Base-by-base conservation (phyloP, 2,329 filamentous ascomycete genomes). In the Davidsoniella eucalypti region DNA sequence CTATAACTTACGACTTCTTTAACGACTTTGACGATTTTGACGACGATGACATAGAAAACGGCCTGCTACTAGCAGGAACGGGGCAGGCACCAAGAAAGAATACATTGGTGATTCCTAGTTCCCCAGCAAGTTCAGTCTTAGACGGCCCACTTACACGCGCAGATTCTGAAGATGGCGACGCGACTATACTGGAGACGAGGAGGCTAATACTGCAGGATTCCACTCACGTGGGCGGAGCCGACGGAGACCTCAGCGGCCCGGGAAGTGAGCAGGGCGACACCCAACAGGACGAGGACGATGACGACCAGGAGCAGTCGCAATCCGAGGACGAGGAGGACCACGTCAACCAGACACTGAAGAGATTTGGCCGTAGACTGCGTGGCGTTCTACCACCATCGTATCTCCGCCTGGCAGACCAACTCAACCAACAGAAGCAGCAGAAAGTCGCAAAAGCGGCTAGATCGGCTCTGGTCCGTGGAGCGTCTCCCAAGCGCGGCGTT, bases 311-410 rank as follows among this genome's bases (percentile, higher is more conserved):
- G 3, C 59, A 57, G n/a, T 63, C 64, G 8, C 63, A 63, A 36
- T 68, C 63, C 46, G 70, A 69, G 3, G 63, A 64, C 2, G 67
- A 48, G 14, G 39, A 41, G 18, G 39, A 50, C 16, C 21, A 50
- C 5, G 33, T 18, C 21, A 33, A 50, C 14, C 40, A 42, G 21
- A 42, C 52, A 3, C n/a, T 53, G 21, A 53, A 51, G 44, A 53
- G 44, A 17, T 44, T 53, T 51, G 64, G 65, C 36, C 69, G 63
- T 48, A 67, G 68, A 47, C 75, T 82, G 44, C 69, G 69, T 49
- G 77, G 78, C 18, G 77, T 82, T 6, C 67, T 82, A 42, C 78
- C 78, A 38, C 78, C 78, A n/a, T 82, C 78, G 5, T 81, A 78
- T 73, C 67, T 82, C 50, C 71, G 78, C 40, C 60, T 82, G 21